phyloP scores from a whole-genome alignment of 2,329 filamentous ascomycete genomes.

The Stemphylium vesicarium region DNA sequence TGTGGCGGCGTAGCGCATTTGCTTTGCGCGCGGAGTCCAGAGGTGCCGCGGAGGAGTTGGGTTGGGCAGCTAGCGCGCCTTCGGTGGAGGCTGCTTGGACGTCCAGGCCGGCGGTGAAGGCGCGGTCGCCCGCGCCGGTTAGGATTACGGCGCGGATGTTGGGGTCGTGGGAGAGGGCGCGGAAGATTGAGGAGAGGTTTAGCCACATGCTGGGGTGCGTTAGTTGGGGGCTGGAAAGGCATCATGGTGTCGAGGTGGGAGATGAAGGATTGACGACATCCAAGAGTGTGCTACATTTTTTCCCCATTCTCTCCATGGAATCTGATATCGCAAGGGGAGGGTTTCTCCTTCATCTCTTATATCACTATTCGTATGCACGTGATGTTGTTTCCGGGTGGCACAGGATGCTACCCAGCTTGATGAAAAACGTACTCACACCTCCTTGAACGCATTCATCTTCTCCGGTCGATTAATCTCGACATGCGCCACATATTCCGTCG shows the following conservation, averaged over 20 bases:
- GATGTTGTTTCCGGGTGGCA: background rate
- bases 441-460: conserved; percentile 88
- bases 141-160: conserved; percentile 79
- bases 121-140: conserved; percentile 79
- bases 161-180: conserved; percentile 72
- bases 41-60: conserved; percentile 24
- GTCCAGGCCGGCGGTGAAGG: conserved; percentile 87
- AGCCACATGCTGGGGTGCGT: conserved; percentile 72
- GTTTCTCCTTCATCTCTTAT: too few relatives aligned
- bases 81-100: conserved; percentile 70
- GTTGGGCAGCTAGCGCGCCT: conserved; percentile 48
- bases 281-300: too few relatives aligned
- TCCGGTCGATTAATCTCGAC: conserved; percentile 87
- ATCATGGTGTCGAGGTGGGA: background rate
- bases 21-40: conserved; percentile 68
- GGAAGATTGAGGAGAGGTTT: conserved; percentile 76
- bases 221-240: background rate
- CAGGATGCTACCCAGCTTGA: background rate
- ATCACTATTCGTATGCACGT: background rate
- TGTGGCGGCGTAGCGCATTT: conserved; percentile 64
- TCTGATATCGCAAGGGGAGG: background rate
- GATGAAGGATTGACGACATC: too few relatives aligned
- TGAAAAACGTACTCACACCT: conserved; percentile 56
- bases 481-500: conserved; percentile 77
- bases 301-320: too few relatives aligned